phyloP scores from a whole-genome alignment of 1,139 yeast species.

The Kodamaea derodonti region DNA sequence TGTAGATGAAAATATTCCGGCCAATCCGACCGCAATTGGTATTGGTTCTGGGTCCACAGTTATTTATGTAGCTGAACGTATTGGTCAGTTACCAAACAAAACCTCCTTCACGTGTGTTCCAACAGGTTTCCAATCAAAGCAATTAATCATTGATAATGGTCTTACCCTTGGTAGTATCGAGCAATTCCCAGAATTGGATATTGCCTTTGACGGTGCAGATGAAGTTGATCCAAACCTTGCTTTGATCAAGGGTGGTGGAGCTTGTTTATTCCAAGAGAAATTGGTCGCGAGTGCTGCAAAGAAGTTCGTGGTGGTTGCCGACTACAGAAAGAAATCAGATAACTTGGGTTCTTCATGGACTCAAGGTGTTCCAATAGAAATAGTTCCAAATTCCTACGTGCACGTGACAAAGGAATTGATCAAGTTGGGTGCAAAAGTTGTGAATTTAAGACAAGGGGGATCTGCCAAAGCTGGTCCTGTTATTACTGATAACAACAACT shows the following conservation, averaged over 20 bases:
- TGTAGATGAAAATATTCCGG: constrained; percentile 82
- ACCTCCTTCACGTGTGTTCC: constrained; percentile 74
- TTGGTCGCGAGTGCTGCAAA: constrained; percentile 80
- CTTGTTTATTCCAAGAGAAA: constrained; percentile 95
- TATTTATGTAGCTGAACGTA: constrained; percentile 89
- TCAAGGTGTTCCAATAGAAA: constrained; percentile 93
- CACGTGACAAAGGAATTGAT: constrained; percentile 65
- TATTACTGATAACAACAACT: constrained; percentile 95
- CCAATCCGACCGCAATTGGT: constrained; percentile 72
- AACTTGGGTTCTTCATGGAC: constrained; percentile 77
- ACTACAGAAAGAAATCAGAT: constrained; percentile 70
- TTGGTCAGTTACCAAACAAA: constrained; percentile 67
- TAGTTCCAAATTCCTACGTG: constrained; percentile 84
- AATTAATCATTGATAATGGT: constrained; percentile 78
- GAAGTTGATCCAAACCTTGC: constrained; percentile 81
- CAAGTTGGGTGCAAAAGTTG: constrained; percentile 61
- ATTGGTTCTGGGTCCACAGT: constrained; percentile 98
- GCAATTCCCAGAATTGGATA: constrained; percentile 73
- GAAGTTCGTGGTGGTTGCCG: constrained; percentile 86
- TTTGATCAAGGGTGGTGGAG: constrained; percentile 98
- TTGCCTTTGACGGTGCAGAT: constrained; percentile 98
- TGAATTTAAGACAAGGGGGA: constrained; percentile 79
- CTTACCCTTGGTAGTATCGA: constrained; percentile 77
- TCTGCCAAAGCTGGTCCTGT: constrained; percentile 96
- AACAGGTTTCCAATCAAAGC: constrained; percentile 94